phyloP scores from a whole-genome alignment of 2,329 filamentous ascomycete genomes.

The Zasmidium angulare region DNA sequence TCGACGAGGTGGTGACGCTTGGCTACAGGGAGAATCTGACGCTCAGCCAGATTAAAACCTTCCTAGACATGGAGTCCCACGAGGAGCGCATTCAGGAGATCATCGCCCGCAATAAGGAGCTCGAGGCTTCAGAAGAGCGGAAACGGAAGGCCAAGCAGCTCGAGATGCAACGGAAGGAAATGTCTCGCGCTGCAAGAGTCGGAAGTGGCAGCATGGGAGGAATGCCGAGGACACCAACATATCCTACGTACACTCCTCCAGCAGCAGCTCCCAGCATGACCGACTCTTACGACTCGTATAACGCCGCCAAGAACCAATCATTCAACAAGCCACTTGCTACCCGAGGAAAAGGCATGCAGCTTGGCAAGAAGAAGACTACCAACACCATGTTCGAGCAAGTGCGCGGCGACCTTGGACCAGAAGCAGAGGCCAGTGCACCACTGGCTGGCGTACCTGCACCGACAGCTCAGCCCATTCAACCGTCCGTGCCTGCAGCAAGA shows the following conservation, averaged over 20 bases:
- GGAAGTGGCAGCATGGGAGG: slow-evolving; percentile 36
- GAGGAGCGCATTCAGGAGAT: slow-evolving; percentile 99
- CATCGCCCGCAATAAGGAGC: slow-evolving; percentile 93
- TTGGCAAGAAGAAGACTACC: slow-evolving; percentile 97
- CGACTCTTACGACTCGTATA: slow-evolving; percentile 89
- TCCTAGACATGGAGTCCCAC: slow-evolving; percentile 98
- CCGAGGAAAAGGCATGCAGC: slow-evolving; percentile 97
- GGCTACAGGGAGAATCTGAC: slow-evolving; percentile 96
- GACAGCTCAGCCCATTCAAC: slow-evolving; percentile 50
- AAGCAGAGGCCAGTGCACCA: slow-evolving; percentile 71
- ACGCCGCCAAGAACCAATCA: slow-evolving; percentile 94
- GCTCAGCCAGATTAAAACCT: slow-evolving; percentile 96
- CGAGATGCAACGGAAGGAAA: slow-evolving; percentile 97
- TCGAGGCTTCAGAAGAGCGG: slow-evolving; percentile 96
- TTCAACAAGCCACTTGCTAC: slow-evolving; percentile 72
- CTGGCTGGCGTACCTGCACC: slow-evolving; percentile 59
- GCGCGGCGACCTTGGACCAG: slow-evolving; percentile 83
- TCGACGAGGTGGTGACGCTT: slow-evolving; percentile 93
- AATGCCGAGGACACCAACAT: slow-evolving; percentile 73
- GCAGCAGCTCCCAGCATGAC: slow-evolving; percentile 73
- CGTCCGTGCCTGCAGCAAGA: slow-evolving; percentile 54
- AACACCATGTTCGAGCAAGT: slow-evolving; percentile 98
- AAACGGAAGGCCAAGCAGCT: slow-evolving; percentile 98
- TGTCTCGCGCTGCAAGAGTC: slow-evolving; percentile 69
- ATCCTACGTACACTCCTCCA: slow-evolving; percentile 89